Evolutionary conservation across 2,329 filamentous ascomycete genomes (phyloP).

Genomic region (Sporothrix euskadiensis): DNA sequence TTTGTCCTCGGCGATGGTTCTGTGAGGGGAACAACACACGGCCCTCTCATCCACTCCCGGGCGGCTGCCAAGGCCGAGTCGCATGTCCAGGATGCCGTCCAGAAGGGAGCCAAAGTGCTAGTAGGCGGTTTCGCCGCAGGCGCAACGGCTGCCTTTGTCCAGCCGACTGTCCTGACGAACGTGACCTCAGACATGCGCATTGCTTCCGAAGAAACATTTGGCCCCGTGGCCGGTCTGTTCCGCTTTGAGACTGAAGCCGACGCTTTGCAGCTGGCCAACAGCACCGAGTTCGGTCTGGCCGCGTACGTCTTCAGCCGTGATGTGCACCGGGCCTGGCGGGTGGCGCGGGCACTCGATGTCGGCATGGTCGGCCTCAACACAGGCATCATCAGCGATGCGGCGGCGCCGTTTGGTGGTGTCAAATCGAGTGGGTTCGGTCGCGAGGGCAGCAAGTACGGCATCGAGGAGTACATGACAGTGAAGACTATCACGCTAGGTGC

Average conservation of each 20-base stretch:
- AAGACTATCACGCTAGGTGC: constrained; percentile 9
- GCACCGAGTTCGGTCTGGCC: constrained; percentile 80
- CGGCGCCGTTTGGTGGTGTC: neutral
- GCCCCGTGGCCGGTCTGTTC: constrained; percentile 88
- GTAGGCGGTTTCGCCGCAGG: constrained; percentile 55
- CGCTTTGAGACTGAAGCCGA: constrained; percentile 86
- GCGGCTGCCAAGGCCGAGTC: constrained; percentile 76
- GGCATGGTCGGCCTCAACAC: constrained; percentile 89
- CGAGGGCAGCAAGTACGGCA: constrained; percentile 2
- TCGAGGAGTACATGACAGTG: constrained; percentile 5
- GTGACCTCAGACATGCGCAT: constrained; percentile 86
- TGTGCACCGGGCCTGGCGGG: constrained; percentile 58
- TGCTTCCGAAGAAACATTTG: constrained; percentile 89
- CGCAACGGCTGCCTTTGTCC: constrained; percentile 75
- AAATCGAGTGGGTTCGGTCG: constrained; percentile 3
- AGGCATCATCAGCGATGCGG: constrained; percentile 52
- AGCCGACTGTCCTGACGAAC: constrained; percentile 82
- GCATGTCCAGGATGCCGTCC: constrained; percentile 76
- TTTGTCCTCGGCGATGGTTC: constrained; percentile 79
- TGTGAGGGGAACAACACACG: constrained; percentile 69
- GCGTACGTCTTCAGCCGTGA: constrained; percentile 86
- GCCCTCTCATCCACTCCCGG: constrained; percentile 80
- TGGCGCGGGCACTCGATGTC: constrained; percentile 72
- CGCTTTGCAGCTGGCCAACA: constrained; percentile 80
- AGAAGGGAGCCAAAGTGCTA: constrained; percentile 74